phyloP scores from a whole-genome alignment of 2,329 filamentous ascomycete genomes.

The Chaetomiaceae sp. region DNA sequence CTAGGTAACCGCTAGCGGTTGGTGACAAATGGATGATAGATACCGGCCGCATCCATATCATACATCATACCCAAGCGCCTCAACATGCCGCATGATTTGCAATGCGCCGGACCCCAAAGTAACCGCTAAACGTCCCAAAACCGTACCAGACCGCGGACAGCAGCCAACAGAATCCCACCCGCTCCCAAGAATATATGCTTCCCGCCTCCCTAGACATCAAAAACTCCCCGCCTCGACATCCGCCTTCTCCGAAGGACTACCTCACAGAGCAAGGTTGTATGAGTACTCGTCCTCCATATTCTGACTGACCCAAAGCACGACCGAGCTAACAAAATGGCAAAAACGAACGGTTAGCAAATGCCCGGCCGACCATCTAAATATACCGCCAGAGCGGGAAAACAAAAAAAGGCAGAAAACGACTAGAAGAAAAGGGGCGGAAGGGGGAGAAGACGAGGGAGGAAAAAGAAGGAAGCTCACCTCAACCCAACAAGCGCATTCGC shows the following conservation, averaged over 20 bases:
- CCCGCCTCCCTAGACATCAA: background rate
- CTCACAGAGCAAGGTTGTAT: constrained; percentile 59
- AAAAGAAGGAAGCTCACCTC: constrained; percentile 39
- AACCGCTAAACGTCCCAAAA: background rate
- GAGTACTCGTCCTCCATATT: constrained; percentile 70
- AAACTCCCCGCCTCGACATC: background rate
- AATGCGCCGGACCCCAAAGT: background rate
- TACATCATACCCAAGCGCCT: constrained; percentile 7
- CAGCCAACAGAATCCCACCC: background rate
- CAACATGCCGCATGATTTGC: background rate
- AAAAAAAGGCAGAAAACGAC: background rate
- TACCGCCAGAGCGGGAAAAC: no score
- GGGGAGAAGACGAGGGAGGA: constrained; percentile 1
- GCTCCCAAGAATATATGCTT: background rate
- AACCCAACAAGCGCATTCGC: constrained; percentile 59
- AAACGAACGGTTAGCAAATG: no score
- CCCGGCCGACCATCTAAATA: no score
- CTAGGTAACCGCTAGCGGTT: background rate
- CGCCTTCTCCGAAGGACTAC: background rate
- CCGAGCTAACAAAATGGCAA: constrained; percentile 41
- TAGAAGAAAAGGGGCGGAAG: background rate
- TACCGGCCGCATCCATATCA: constrained; percentile 1
- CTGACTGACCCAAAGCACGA: constrained; percentile 64
- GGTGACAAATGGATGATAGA: background rate
- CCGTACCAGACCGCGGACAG: background rate